Conservation (phyloP, 2,329 filamentous ascomycete species). For the Trichoderma brevicompactum region DNA sequence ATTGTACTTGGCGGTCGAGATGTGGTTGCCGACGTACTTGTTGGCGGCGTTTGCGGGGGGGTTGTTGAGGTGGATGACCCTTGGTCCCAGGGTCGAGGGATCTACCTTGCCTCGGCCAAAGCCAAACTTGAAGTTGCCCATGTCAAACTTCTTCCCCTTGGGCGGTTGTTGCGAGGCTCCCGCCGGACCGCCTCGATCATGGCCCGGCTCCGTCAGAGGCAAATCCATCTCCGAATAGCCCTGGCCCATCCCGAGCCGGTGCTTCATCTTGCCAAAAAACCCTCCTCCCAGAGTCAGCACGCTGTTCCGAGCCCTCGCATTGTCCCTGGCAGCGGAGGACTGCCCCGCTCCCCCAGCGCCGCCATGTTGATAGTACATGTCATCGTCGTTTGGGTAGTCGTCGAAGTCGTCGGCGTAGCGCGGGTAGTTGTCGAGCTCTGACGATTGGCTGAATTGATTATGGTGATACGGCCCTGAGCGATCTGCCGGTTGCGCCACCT, state of each 20-base stretch:
- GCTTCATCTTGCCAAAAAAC: constrained; percentile 84
- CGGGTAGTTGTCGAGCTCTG: constrained; percentile 84
- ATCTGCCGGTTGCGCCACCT: constrained; percentile 17
- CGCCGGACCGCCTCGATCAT: constrained; percentile 43
- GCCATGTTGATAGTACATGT: constrained; percentile 81
- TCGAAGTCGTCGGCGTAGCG: constrained; percentile 88
- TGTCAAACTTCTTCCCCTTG: constrained; percentile 64
- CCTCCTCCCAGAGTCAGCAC: constrained; percentile 86
- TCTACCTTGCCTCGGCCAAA: constrained; percentile 85
- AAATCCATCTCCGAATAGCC: constrained; percentile 98
- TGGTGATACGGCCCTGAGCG: constrained; percentile 50
- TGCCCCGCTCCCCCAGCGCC: constrained; percentile 63
- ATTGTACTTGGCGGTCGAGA: constrained; percentile 98
- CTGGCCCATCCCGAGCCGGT: constrained; percentile 83
- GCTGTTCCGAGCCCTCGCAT: constrained; percentile 81
- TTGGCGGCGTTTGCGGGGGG: constrained; percentile 85
- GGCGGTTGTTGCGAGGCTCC: constrained; percentile 44
- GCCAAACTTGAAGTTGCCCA: constrained; percentile 87
- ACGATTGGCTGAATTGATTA: constrained; percentile 72
- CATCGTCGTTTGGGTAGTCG: too few species aligned
- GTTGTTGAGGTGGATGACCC: constrained; percentile 96
- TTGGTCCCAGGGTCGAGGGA: constrained; percentile 86
- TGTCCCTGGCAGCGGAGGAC: constrained; percentile 47
- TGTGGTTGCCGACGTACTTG: constrained; percentile 94
- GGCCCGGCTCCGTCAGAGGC: constrained; percentile 78